Conservation (phyloP, 805 yeast genomes). For the Metschnikowia drakensbergensis region DNA sequence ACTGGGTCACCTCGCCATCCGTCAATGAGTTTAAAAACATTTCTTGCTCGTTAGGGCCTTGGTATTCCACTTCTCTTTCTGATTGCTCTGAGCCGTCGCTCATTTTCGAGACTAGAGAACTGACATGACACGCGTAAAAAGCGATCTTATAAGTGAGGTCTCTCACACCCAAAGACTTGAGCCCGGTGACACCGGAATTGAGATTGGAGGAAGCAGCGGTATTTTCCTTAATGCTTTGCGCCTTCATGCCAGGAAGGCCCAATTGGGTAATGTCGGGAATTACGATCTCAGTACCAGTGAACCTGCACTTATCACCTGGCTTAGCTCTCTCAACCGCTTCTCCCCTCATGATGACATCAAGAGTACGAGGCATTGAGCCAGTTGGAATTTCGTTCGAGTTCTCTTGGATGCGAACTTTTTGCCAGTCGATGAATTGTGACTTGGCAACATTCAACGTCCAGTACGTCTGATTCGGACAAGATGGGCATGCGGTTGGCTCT, state of each 20-base stretch:
- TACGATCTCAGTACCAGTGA: constrained; percentile 92
- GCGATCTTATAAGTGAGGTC: constrained; percentile 91
- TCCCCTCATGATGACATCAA: constrained; percentile 89
- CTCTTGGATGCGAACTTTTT: constrained; percentile 90
- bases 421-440: constrained; percentile 94
- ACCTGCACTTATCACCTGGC: constrained; percentile 93
- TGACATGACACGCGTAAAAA: constrained; percentile 86
- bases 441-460: constrained; percentile 84
- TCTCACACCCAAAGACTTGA: constrained; percentile 86
- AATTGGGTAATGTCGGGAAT: constrained; percentile 92
- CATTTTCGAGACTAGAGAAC: constrained; percentile 48
- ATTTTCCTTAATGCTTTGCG: constrained; percentile 69
- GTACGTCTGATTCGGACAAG: constrained; percentile 78
- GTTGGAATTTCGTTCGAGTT: constrained; percentile 96
- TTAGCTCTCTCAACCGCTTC: constrained; percentile 94
- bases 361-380: constrained; percentile 97
- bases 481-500: constrained; percentile 89
- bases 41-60: constrained; percentile 72
- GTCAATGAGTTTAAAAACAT: constrained; percentile 72
- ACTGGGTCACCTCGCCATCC: constrained; percentile 76
- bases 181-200: constrained; percentile 83
- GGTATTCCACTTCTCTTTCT: constrained; percentile 25
- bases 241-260: constrained; percentile 93
- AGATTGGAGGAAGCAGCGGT: constrained; percentile 65
- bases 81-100: constrained; percentile 17